Conservation (phyloP, 176 grass and related monocot species). For the Themeda triandra region DNA sequence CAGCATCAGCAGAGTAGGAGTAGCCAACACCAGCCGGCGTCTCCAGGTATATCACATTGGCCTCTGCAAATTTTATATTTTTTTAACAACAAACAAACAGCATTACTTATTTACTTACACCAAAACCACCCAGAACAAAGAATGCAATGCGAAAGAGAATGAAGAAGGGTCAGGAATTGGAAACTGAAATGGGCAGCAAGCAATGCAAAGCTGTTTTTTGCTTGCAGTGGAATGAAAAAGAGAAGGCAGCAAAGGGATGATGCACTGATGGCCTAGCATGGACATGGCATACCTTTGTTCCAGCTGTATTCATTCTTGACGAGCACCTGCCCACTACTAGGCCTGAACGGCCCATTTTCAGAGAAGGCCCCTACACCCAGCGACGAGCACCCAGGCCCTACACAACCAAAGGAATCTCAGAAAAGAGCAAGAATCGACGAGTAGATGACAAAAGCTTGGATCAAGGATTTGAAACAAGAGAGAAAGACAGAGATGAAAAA, state of each 20-base stretch:
- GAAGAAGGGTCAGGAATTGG: slow-evolving; percentile 10
- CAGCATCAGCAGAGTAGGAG: slow-evolving; percentile 76
- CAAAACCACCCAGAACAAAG: background rate
- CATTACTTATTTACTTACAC: background rate
- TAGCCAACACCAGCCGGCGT: slow-evolving; percentile 88
- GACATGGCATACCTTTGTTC: slow-evolving; percentile 86
- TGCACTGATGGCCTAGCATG: slow-evolving; percentile 16
- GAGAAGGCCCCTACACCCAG: slow-evolving; percentile 99
- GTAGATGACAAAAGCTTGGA: slow-evolving; percentile 3
- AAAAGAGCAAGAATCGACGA: background rate
- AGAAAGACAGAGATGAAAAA: background rate
- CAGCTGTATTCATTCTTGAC: slow-evolving; percentile 94
- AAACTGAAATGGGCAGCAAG: slow-evolving; percentile 9
- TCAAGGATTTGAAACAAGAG: background rate
- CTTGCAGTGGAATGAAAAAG: background rate
- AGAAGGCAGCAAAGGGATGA: background rate
- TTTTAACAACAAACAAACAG: background rate
- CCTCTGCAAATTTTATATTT: slow-evolving; percentile 37
- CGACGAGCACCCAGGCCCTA: slow-evolving; percentile 96
- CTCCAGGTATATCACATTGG: slow-evolving; percentile 90
- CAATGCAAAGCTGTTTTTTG: slow-evolving; percentile 25
- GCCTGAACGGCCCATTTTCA: slow-evolving; percentile 97
- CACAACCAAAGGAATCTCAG: slow-evolving; percentile 13
- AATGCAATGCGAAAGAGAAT: background rate
- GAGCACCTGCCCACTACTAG: slow-evolving; percentile 69